Percentiles rank a stretch among this genome's conserved stretches.
These are phyloP conservation scores for Venturia oleaginea DNA, from an alignment of 2,329 filamentous ascomycete genomes.

Conservation along the genomic window DNA sequence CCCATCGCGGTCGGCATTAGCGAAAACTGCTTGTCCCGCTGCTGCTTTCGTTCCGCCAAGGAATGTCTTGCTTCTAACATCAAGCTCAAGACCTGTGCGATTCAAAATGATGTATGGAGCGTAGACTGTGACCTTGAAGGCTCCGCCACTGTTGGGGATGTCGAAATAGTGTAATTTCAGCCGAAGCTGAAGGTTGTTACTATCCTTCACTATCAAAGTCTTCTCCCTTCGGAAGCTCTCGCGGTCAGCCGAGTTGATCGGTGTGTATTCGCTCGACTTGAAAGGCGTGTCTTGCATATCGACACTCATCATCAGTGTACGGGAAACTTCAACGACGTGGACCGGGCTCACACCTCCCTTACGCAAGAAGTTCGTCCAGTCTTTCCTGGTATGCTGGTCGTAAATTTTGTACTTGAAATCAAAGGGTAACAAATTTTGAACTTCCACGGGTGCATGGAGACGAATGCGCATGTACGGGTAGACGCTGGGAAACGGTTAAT, in stretches of 20 bases:
- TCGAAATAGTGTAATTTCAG: constrained; percentile 85
- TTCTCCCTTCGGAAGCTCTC: constrained; percentile 85
- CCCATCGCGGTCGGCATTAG: constrained; percentile 45
- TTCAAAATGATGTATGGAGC: constrained; percentile 93
- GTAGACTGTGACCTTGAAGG: constrained; percentile 92
- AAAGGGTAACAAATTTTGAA: constrained; percentile 90
- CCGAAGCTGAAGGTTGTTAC: constrained; percentile 66
- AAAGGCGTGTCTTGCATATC: constrained; percentile 96
- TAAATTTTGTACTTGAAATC: constrained; percentile 99
- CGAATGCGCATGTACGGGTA: constrained; percentile 95
- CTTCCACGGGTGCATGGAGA: constrained; percentile 81
- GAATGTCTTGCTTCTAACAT: constrained; percentile 81
- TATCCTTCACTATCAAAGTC: constrained; percentile 72
- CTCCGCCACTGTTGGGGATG: constrained; percentile 84
- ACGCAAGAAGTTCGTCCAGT: constrained; percentile 96
- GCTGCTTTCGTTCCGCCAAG: constrained; percentile 73
- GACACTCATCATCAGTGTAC: constrained; percentile 82
- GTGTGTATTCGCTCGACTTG: constrained; percentile 91
- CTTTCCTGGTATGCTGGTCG: constrained; percentile 96
- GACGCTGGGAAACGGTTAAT: constrained; percentile 39
- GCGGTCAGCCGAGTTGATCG: constrained; percentile 83
- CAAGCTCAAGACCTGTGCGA: constrained; percentile 83
- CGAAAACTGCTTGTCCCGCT: constrained; percentile 66
- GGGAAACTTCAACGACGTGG: constrained; percentile 91
- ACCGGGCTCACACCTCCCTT: constrained; percentile 96